Base-by-base conservation (phyloP, 257 asterid genomes). In the Prunella vulgaris region DNA sequence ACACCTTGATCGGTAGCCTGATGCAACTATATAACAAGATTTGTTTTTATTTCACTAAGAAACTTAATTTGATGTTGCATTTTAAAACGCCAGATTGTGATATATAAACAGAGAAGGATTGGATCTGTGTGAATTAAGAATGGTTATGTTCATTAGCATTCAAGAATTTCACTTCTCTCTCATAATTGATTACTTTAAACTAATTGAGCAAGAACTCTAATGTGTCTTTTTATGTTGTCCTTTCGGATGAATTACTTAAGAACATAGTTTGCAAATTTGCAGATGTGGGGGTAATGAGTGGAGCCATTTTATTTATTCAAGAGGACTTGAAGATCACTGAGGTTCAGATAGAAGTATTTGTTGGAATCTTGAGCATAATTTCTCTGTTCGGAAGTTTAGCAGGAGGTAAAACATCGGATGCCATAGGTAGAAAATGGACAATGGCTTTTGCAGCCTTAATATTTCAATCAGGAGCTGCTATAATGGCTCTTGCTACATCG, bases 261-360 rank as follows among this genome's bases (percentile, higher is more conserved):
- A 12, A 42, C 13, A 13, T 17, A 42, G 13, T 42, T 22, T 54
- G 33, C 37, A 12, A 22, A 63, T 60, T 33, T 44, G 64, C 88
- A 88, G 95, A 88, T 82, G 78, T 88, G 17, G 95, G 95, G 37
- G 92, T 88, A 40, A 87, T 87, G 95, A 85, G 95, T 79, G 95
- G 95, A 64, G 95, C 95, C 58, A 82, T 85, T 42, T 21, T 85
- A 27, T 88, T 85, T 40, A 84, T 88, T 24, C 76, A 82, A 78
- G 86, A 84, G 68, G 95, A 88, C 48, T 69, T 85, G 69, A 77
- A 84, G 44, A 80, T 85, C 37, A 80, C 60, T 1, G 95, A 88
- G 28, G 83, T 88, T 7, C 88, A 84, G 73, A 82, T 69, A 72
- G 95, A 88, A 76, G 76, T 84, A 13, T 79, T 88, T 5, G 82